Evolutionary conservation across 345 rosid genomes (phyloP).

Genomic region (Sisymbrium altissimum): DNA sequence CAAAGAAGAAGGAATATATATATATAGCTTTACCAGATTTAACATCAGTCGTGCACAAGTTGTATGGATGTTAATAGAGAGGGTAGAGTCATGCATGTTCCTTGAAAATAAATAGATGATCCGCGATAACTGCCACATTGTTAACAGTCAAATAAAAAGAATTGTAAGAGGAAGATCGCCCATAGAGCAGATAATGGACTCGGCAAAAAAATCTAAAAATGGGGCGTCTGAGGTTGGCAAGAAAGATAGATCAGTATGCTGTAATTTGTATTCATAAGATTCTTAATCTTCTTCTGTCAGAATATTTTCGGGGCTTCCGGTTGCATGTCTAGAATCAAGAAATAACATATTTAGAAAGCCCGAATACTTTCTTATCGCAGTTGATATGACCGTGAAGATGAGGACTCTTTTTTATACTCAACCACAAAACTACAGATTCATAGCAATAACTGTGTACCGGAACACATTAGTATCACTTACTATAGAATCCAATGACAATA

Average conservation of each 20-base stretch:
- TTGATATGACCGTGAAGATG: not conserved
- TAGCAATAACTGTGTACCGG: slow-evolving; percentile 9
- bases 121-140: slow-evolving; percentile 74
- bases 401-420: not conserved
- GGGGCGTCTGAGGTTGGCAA: slow-evolving; percentile 7
- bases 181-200: not conserved
- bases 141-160: slow-evolving; percentile 19
- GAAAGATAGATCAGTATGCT: slow-evolving; percentile 3
- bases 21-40: slow-evolving; percentile 67
- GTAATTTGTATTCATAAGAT: slow-evolving; percentile 3
- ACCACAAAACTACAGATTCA: slow-evolving; percentile 2
- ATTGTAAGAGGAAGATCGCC: not conserved
- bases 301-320: not conserved
- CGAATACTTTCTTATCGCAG: slow-evolving; percentile 10
- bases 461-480: slow-evolving; percentile 11
- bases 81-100: slow-evolving; percentile 95
- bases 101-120: slow-evolving; percentile 92
- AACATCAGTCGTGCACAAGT: slow-evolving; percentile 97
- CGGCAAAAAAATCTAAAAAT: not conserved
- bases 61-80: slow-evolving; percentile 89
- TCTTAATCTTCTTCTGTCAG: not conserved
- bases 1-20: slow-evolving; percentile 20
- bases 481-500: not conserved
- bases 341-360: not conserved
- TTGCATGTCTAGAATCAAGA: slow-evolving; percentile 2